These are phyloP conservation scores for Rosa chinensis DNA, from an alignment of 306 rosid species.

Conservation along the genomic window DNA sequence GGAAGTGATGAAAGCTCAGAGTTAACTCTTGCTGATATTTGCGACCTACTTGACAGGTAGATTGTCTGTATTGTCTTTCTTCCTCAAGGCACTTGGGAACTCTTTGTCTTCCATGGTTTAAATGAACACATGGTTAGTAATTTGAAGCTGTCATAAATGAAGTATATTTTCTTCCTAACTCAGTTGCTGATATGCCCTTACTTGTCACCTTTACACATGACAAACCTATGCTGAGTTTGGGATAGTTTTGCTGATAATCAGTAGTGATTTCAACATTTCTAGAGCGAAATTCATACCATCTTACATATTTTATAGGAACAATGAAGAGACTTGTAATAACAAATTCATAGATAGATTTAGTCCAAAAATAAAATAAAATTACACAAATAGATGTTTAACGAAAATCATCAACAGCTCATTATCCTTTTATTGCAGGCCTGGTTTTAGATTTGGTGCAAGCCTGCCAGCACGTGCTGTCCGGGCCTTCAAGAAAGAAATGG, in stretches of 20 bases:
- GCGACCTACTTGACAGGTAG: constrained; percentile 31
- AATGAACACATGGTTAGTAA: neutral
- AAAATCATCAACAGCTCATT: neutral
- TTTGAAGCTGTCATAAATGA: constrained; percentile 3
- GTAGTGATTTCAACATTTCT: neutral
- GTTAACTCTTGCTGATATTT: constrained; percentile 33
- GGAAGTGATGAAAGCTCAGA: constrained; percentile 17
- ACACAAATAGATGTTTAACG: neutral
- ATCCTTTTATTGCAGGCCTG: constrained; percentile 21
- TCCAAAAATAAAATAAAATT: neutral
- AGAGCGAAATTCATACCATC: neutral
- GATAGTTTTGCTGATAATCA: neutral
- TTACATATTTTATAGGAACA: neutral
- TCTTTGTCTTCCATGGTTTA: neutral
- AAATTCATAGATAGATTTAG: neutral
- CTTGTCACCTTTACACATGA: neutral
- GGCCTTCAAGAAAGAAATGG: constrained; percentile 28
- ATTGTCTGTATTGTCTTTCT: neutral
- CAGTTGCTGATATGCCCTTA: neutral
- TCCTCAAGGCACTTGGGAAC: neutral
- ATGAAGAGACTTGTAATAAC: neutral
- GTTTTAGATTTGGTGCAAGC: constrained; percentile 28
- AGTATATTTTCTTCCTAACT: neutral
- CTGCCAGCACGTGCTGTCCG: constrained; percentile 36
- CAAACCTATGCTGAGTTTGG: neutral